Base-by-base conservation (phyloP, 2,329 filamentous ascomycete genomes). In the Claviceps quebecensis region DNA sequence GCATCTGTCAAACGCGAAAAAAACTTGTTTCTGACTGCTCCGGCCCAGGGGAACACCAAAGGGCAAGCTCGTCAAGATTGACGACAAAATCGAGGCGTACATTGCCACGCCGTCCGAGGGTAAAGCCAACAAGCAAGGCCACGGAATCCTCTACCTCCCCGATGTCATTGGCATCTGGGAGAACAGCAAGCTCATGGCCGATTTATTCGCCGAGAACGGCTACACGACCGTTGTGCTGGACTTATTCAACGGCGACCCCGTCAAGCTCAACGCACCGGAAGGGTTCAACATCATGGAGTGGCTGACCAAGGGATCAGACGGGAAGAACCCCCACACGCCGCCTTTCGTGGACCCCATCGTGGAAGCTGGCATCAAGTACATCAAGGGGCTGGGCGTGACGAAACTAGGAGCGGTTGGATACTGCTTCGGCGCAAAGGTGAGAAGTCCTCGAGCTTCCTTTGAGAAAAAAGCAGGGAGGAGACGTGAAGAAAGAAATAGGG, bases 401-500 rank as follows among this genome's bases (percentile, higher is more conserved):
- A 73, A 69, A 51, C 67, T 85, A 51, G 79, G 71, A 3, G 74
- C 71, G 2, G 75, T 77, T 0, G 81, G 81, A 3, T 84, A 84
- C 64, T 84, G 81, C 63, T 84, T 80, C 58, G 81, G 82, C 1
- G 80, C 76, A 16, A 77, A 76, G 80, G 52, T 77, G 72, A 52
- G 51, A 26, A 9, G 9, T 34, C 29, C 29, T 34, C 29, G n/a
- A 44, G 13, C 19, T 34, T 22, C 14, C 17, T 34, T 11, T 45
- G 16, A 29, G 43, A 45, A 22, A 22, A 45, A n/a, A 16, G 13
- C 4, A 13, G 14, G 11, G 13, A 7, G 13, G 13, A 45, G 11
- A 4, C 11, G 29, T 34, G 29, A 34, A 45, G 17, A 9, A 14
- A 37, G 1, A 4, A 22, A 11, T 0, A 44, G 16, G 2, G 5